Conservation (phyloP, 345 rosid species). For the Rubroshorea leprosula region DNA sequence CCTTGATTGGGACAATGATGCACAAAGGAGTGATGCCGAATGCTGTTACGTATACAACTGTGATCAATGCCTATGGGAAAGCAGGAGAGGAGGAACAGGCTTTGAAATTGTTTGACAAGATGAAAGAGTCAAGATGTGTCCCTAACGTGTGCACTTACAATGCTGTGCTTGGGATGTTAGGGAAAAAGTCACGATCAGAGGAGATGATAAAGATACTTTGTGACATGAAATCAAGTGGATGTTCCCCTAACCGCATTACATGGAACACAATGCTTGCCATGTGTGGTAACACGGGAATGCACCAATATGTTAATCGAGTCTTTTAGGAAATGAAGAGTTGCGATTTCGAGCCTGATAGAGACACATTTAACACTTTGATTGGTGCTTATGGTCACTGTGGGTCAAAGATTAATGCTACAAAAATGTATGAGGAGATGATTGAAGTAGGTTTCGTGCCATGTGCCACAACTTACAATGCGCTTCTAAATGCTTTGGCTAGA, state of each 20-base stretch:
- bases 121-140: constrained; percentile 75
- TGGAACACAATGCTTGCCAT: constrained; percentile 91
- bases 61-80: constrained; percentile 79
- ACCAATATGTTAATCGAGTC: constrained; percentile 53
- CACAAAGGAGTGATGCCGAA: constrained; percentile 66
- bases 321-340: constrained; percentile 82
- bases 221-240: constrained; percentile 78
- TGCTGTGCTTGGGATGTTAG: constrained; percentile 70
- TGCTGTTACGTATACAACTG: constrained; percentile 76
- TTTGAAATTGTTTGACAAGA: constrained; percentile 47
- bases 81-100: constrained; percentile 69
- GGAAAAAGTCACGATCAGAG: constrained; percentile 56
- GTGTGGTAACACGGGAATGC: constrained; percentile 71
- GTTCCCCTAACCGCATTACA: constrained; percentile 71
- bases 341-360: constrained; percentile 84
- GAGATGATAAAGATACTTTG: constrained; percentile 67
- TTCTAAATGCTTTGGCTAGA: constrained; percentile 76
- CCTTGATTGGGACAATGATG: constrained; percentile 61
- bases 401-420: constrained; percentile 57
- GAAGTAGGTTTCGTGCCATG: constrained; percentile 75
- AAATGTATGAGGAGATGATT: constrained; percentile 68
- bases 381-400: constrained; percentile 81
- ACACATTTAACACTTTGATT: constrained; percentile 82
- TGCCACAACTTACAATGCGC: constrained; percentile 74
- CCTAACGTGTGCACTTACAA: constrained; percentile 85